Percentiles rank a stretch among this genome's conserved stretches.
These are phyloP conservation scores for Aspergillus piperis DNA, from an alignment of 2,329 filamentous ascomycete species.

Conservation along the genomic window DNA sequence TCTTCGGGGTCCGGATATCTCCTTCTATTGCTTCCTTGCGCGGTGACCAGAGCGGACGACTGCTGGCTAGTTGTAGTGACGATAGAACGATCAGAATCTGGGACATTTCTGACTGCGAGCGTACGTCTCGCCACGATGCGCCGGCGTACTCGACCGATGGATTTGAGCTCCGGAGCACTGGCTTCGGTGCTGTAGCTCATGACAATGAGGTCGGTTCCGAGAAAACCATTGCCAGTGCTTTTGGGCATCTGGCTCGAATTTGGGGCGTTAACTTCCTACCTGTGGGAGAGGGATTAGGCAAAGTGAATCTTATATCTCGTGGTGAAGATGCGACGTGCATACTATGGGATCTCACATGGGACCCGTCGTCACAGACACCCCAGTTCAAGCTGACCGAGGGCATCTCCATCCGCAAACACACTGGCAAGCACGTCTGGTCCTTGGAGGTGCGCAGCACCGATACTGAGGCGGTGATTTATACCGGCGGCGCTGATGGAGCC, in stretches of 20 bases:
- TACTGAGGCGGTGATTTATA: constrained; percentile 55
- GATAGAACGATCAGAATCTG: constrained; percentile 87
- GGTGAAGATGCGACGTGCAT: constrained; percentile 82
- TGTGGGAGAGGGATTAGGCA: constrained; percentile 21
- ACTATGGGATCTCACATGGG: constrained; percentile 64
- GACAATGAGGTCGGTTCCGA: constrained; percentile 38
- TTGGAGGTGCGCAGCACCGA: constrained; percentile 48
- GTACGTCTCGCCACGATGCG: constrained; percentile 31
- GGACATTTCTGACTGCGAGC: constrained; percentile 67
- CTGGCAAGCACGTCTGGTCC: constrained; percentile 91
- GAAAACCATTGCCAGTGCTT: constrained; percentile 67
- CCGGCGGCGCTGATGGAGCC: constrained; percentile 82
- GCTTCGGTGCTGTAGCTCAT: constrained; percentile 56
- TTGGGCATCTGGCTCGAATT: constrained; percentile 87
- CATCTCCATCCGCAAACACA: constrained; percentile 65
- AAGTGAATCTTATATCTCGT: constrained; percentile 68
- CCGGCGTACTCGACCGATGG: constrained; percentile 41
- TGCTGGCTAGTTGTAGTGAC: constrained; percentile 93
- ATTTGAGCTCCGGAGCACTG: constrained; percentile 57
- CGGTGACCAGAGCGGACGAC: constrained; percentile 48
- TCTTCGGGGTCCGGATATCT: constrained; percentile 87
- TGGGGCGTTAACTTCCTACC: constrained; percentile 76
- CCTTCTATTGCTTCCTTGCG: constrained; percentile 47
- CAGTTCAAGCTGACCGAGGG: constrained; percentile 42
- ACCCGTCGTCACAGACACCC: constrained; percentile 15